Percentiles rank a stretch among this genome's conserved stretches.
These are phyloP conservation scores for Pisolithus albus DNA, from an alignment of 768 basidiomycete genomes.

Conservation along the genomic window DNA sequence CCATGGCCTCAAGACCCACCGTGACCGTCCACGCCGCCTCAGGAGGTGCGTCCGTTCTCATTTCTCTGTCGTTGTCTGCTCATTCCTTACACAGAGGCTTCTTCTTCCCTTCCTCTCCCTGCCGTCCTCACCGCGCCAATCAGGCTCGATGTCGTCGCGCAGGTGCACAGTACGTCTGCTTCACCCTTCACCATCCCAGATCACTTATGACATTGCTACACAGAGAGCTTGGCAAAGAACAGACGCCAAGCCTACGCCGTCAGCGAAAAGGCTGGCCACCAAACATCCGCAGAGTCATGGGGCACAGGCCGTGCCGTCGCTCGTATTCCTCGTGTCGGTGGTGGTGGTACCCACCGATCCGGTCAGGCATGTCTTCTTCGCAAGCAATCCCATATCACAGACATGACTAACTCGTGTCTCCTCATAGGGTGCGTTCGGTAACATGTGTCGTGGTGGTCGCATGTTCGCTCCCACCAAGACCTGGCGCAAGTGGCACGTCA, in stretches of 20 bases:
- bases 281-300: slow-evolving; percentile 99
- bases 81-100: slow-evolving; percentile 52
- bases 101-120: slow-evolving; percentile 85
- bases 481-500: slow-evolving; percentile 99
- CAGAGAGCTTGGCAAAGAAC: slow-evolving; percentile 98
- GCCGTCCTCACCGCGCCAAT: slow-evolving; percentile 98
- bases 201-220: slow-evolving; percentile 6
- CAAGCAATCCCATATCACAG: neutral
- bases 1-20: slow-evolving; percentile 91
- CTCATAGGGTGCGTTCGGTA: slow-evolving; percentile 90
- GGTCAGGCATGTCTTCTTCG: slow-evolving; percentile 58
- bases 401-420: slow-evolving; percentile 2
- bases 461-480: slow-evolving; percentile 99
- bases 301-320: slow-evolving; percentile 99
- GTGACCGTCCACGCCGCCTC: slow-evolving; percentile 73
- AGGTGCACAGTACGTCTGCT: slow-evolving; percentile 90
- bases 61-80: neutral
- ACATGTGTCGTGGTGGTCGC: slow-evolving; percentile 99
- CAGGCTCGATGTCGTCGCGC: slow-evolving; percentile 95
- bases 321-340: slow-evolving; percentile 99
- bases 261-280: slow-evolving; percentile 96
- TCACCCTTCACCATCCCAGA: neutral
- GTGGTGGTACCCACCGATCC: slow-evolving; percentile 96
- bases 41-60: slow-evolving; percentile 49
- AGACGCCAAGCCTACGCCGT: slow-evolving; percentile 95